Evolutionary conservation across 805 yeast species (phyloP).

Genomic region (Hanseniaspora opuntiae): DNA sequence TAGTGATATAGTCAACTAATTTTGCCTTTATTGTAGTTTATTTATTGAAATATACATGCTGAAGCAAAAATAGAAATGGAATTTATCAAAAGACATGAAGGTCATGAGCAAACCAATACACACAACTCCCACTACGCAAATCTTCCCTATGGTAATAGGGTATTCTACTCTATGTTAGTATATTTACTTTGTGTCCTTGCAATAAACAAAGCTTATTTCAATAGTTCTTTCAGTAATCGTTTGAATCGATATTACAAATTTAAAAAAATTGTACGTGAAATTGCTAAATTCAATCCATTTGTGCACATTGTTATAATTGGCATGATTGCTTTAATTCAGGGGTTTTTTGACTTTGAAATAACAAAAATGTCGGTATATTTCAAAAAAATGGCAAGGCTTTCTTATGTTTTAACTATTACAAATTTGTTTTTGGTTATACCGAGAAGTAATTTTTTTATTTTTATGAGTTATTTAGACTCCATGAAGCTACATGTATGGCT

Average conservation of each 20-base stretch:
- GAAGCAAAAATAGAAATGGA: background rate
- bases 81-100: background rate
- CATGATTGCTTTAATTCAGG: slow-evolving; percentile 24
- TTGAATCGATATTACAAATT: slow-evolving; percentile 26
- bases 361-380: slow-evolving; percentile 25
- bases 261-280: slow-evolving; percentile 25
- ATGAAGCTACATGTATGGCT: slow-evolving; percentile 58
- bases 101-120: background rate
- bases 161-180: slow-evolving; percentile 31
- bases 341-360: slow-evolving; percentile 23
- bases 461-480: slow-evolving; percentile 37
- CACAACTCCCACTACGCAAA: slow-evolving; percentile 39
- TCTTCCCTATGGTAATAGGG: slow-evolving; percentile 45
- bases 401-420: slow-evolving; percentile 46
- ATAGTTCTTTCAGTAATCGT: slow-evolving; percentile 13
- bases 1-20: too few species aligned
- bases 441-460: slow-evolving; percentile 31
- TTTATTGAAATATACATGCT: background rate
- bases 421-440: slow-evolving; percentile 49
- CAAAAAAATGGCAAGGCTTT: slow-evolving; percentile 50
- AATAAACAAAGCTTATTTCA: background rate
- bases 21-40: background rate
- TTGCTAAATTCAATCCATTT: slow-evolving; percentile 24
- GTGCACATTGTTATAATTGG: slow-evolving; percentile 27
- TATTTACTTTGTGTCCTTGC: slow-evolving; percentile 28